Conservation (phyloP, 2,329 filamentous ascomycete genomes). For the Fusarium dlaminii region DNA sequence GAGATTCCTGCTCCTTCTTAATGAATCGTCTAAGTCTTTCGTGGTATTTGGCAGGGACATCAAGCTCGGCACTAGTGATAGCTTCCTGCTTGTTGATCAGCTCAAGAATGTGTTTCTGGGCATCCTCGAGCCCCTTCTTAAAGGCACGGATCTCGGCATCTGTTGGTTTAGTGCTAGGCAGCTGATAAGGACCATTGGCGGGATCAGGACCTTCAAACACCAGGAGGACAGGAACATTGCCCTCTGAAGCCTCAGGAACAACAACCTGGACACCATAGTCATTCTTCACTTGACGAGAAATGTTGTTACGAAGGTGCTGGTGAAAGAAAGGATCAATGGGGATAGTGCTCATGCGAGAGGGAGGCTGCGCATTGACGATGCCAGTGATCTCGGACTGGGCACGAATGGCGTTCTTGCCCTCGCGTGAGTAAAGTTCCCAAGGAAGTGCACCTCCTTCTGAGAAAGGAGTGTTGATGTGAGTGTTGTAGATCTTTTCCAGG, state of each 20-base stretch:
- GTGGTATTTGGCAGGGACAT: conserved; percentile 71
- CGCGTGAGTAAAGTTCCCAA: conserved; percentile 89
- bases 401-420: conserved; percentile 83
- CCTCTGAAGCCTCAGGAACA: conserved; percentile 70
- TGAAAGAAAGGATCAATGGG: conserved; percentile 83
- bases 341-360: conserved; percentile 73
- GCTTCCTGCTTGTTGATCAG: conserved; percentile 68
- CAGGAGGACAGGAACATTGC: conserved; percentile 71
- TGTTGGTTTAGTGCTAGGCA: conserved; percentile 64
- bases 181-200: conserved; percentile 57
- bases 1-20: conserved; percentile 69
- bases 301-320: conserved; percentile 72
- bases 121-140: conserved; percentile 64
- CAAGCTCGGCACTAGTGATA: conserved; percentile 60
- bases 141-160: conserved; percentile 63
- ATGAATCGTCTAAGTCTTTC: conserved; percentile 71
- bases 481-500: conserved; percentile 80
- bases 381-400: conserved; percentile 79
- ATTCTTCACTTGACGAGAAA: conserved; percentile 70
- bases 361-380: conserved; percentile 78
- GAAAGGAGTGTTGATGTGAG: conserved; percentile 86
- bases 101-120: conserved; percentile 65
- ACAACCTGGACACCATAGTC: conserved; percentile 79
- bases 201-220: conserved; percentile 76
- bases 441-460: conserved; percentile 74